phyloP scores from a whole-genome alignment of 768 basidiomycete genomes.

The Trametes cingulata region DNA sequence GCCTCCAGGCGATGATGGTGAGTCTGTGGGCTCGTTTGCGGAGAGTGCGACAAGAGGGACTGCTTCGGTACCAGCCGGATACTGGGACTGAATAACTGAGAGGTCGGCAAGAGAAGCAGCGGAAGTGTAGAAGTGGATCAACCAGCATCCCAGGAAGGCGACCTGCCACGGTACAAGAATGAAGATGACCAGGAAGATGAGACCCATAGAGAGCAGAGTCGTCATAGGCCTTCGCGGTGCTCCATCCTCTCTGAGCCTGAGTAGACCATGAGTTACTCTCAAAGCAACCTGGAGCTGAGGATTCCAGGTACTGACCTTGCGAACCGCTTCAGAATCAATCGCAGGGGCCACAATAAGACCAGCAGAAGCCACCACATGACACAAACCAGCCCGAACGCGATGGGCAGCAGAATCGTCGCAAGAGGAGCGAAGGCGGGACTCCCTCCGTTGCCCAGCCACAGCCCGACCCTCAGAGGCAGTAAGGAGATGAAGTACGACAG shows the following conservation, averaged over 20 bases:
- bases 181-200: constrained; percentile 67
- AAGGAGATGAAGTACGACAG: constrained; percentile 48
- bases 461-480: constrained; percentile 55
- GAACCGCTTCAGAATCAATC: constrained; percentile 29
- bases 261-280: neutral
- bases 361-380: constrained; percentile 57
- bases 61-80: neutral
- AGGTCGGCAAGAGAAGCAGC: constrained; percentile 24
- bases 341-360: constrained; percentile 49
- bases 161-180: constrained; percentile 90
- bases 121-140: constrained; percentile 75
- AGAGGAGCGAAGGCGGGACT: constrained; percentile 49
- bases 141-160: constrained; percentile 81
- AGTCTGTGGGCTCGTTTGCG: neutral
- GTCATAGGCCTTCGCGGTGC: constrained; percentile 41
- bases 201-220: constrained; percentile 56
- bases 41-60: neutral
- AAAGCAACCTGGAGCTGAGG: neutral
- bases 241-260: constrained; percentile 12
- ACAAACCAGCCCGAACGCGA: constrained; percentile 65
- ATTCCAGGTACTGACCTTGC: constrained; percentile 20
- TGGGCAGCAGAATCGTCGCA: constrained; percentile 56
- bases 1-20: neutral
- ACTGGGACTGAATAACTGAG: neutral
- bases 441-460: constrained; percentile 63